A percentile compares a stretch with the other conserved stretches of the same genome.
phyloP scores from a whole-genome alignment of 192 early-diverging fungal genomes.

The Lunasporangiospora selenospora region DNA sequence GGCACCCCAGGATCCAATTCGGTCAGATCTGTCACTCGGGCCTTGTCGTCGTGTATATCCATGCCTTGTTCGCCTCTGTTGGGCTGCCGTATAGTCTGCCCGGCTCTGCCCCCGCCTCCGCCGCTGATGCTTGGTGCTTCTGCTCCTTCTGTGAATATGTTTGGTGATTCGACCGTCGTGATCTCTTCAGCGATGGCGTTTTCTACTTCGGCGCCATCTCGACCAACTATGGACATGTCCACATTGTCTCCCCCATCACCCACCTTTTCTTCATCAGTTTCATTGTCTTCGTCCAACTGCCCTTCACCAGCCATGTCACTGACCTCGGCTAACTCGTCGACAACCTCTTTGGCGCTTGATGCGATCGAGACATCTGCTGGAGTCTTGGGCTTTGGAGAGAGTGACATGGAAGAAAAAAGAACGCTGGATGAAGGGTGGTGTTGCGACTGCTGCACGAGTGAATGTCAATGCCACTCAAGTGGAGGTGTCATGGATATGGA shows the following conservation, averaged over 20 bases:
- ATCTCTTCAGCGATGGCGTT: background rate
- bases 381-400: no score
- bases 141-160: conserved; percentile 6
- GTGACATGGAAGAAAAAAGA: no score
- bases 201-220: background rate
- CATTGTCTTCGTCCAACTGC: background rate
- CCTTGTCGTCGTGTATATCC: conserved; percentile 26
- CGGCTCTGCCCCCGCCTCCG: conserved; percentile 9
- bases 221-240: background rate
- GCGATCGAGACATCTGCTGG: no score
- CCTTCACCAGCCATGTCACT: no score
- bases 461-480: no score
- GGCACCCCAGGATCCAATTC: no score
- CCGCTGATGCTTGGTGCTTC: conserved; percentile 18
- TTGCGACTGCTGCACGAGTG: no score
- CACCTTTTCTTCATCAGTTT: background rate
- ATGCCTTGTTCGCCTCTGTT: conserved; percentile 43
- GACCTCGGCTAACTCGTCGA: background rate
- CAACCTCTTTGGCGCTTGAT: background rate
- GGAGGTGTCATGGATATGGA: no score
- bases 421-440: no score
- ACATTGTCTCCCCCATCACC: background rate
- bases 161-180: no score
- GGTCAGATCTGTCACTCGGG: no score
- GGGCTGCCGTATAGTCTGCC: conserved; percentile 13